Conservation (phyloP, 1,139 yeast genomes). For the Yamadazyma pseudoaaseri region DNA sequence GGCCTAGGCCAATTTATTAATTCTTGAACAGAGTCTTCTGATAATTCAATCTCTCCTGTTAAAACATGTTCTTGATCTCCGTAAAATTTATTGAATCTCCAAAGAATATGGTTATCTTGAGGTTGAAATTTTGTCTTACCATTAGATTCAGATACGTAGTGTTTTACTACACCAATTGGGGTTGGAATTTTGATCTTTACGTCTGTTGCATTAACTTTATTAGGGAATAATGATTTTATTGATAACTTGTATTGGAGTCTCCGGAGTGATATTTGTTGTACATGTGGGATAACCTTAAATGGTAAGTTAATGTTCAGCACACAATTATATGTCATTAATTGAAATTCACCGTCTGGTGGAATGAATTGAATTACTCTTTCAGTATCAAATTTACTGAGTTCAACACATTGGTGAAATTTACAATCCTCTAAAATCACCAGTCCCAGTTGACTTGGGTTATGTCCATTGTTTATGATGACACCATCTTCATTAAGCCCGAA, state of each 20-base stretch:
- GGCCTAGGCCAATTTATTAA: slow-evolving; percentile 62
- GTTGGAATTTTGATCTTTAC: slow-evolving; percentile 68
- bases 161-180: slow-evolving; percentile 59
- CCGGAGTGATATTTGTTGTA: slow-evolving; percentile 50
- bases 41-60: slow-evolving; percentile 49
- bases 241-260: slow-evolving; percentile 57
- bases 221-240: slow-evolving; percentile 61
- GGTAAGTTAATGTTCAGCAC: slow-evolving; percentile 64
- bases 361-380: slow-evolving; percentile 80
- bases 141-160: slow-evolving; percentile 47
- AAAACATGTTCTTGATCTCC: slow-evolving; percentile 66
- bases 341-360: slow-evolving; percentile 94
- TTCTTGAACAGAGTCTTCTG: slow-evolving; percentile 15
- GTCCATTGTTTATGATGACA: slow-evolving; percentile 17
- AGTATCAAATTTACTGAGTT: slow-evolving; percentile 75
- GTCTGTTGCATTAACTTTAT: slow-evolving; percentile 63
- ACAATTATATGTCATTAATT: slow-evolving; percentile 73
- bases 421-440: slow-evolving; percentile 69
- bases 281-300: slow-evolving; percentile 63
- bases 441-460: slow-evolving; percentile 6
- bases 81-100: slow-evolving; percentile 69
- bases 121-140: slow-evolving; percentile 73
- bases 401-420: slow-evolving; percentile 89
- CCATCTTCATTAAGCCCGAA: slow-evolving; percentile 58
- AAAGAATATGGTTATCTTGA: slow-evolving; percentile 60